These are phyloP conservation scores for Stipa capillata DNA, from an alignment of 176 grass and related monocot genomes.

Conservation along the genomic window DNA sequence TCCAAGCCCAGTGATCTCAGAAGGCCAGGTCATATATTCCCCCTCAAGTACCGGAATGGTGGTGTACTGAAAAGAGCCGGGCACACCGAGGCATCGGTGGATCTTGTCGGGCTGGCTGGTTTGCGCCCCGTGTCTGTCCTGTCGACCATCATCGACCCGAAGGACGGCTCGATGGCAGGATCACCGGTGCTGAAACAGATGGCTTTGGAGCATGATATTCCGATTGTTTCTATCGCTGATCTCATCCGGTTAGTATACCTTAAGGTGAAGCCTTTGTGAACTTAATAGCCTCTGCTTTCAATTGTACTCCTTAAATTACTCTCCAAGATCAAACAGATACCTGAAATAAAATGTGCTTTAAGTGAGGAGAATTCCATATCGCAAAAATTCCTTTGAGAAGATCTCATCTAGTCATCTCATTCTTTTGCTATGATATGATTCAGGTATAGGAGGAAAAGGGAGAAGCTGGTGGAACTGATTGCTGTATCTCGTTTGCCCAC, in stretches of 20 bases:
- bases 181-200: slow-evolving; percentile 41
- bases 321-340: neutral
- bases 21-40: slow-evolving; percentile 73
- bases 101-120: slow-evolving; percentile 56
- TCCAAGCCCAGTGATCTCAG: slow-evolving; percentile 70
- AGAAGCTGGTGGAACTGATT: slow-evolving; percentile 76
- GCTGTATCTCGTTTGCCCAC: slow-evolving; percentile 64
- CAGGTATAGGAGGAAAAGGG: slow-evolving; percentile 72
- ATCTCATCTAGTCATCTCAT: neutral
- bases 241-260: slow-evolving; percentile 68
- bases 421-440: slow-evolving; percentile 14
- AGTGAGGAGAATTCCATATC: neutral
- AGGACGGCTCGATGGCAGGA: slow-evolving; percentile 60
- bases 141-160: slow-evolving; percentile 56
- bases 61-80: slow-evolving; percentile 68
- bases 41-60: slow-evolving; percentile 63
- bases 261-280: slow-evolving; percentile 35
- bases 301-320: neutral
- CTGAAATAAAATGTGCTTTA: neutral
- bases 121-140: slow-evolving; percentile 62
- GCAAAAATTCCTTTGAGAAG: neutral
- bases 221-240: slow-evolving; percentile 68
- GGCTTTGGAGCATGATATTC: slow-evolving; percentile 47
- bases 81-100: slow-evolving; percentile 72
- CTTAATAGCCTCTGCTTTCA: slow-evolving; percentile 11